Evolutionary conservation across 768 basidiomycete species (phyloP), one percentile per base, ranked within the genome.

Genomic region (Naematelia encephala): DNA sequence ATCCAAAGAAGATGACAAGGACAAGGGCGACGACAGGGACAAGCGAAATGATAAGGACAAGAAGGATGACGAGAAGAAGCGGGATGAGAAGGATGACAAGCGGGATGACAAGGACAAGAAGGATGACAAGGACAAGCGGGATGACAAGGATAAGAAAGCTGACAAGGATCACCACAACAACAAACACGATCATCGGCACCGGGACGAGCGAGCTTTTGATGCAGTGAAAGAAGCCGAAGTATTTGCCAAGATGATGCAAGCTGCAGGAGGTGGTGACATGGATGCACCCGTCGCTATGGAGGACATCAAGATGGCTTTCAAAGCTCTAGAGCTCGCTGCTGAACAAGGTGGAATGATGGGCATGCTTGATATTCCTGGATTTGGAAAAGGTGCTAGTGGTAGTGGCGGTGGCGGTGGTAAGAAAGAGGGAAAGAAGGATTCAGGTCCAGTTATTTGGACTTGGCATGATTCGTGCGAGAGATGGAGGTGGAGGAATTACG

Each of bases 401-500:
- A 27, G 43, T 14, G 46, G 8, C 25, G 26, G 27, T 39, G 10
- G 8, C 2, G 14, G 23, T 3, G 46, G 48, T 27, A 56, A 43
- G 28, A 48, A 57, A 34, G 57, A 61, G 3, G 42, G 28, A 14
- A 59, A 59, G 19, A 42, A 59, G 5, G 51, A 55, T 22, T 19
- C 39, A 8, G 54, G 48, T 1, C 64, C 67, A 3, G 23, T 70
- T 49, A 66, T 70, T n/a, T 73, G 71, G 71, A 61, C 51, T 4
- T 69, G 68, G 68, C 47, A 56, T 16, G 68, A 64, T 21, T 42
- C 56, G n/a, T 59, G 57, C 49, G 71, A 73, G 49, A 52, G 43
- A 25, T 73, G 71, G 71, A 54, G 71, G 26, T 73, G 71, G 71
- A 63, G 48, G 46, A 70, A 70, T 42, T 73, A 57, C 28, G 69